Percentiles rank a stretch among this genome's conserved stretches.
phyloP scores from a whole-genome alignment of 2,329 filamentous ascomycete genomes.

The Emericellopsis atlantica region DNA sequence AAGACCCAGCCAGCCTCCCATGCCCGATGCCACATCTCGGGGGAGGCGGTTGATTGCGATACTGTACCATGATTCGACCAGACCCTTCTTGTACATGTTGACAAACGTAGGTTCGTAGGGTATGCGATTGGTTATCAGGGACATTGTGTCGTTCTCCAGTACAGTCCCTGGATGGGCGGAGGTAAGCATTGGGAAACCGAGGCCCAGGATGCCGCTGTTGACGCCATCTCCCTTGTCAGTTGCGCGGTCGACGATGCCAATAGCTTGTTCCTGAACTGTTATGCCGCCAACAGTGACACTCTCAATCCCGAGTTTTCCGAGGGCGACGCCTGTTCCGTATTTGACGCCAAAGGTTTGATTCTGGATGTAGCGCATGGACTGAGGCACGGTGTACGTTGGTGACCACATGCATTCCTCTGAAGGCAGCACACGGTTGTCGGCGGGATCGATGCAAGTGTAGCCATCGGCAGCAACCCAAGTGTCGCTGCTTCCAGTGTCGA shows the following conservation, averaged over 20 bases:
- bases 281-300: conserved; percentile 9
- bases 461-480: no score
- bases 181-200: conserved; percentile 9
- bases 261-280: conserved; percentile 6
- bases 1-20: conserved; percentile 9
- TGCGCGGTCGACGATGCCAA: conserved; percentile 9
- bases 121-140: conserved; percentile 4
- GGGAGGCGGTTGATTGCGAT: conserved; percentile 7
- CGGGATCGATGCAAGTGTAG: no score
- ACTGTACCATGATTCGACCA: conserved; percentile 10
- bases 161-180: conserved; percentile 7
- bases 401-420: no score
- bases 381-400: no score
- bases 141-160: conserved; percentile 2
- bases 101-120: conserved; percentile 7
- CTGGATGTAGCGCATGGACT: no score
- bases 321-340: conserved; percentile 8
- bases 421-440: no score
- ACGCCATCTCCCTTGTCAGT: conserved; percentile 7
- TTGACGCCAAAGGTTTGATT: no score
- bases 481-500: no score
- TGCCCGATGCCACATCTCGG: conserved; percentile 3
- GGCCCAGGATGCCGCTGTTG: conserved; percentile 9
- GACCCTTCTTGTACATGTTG: conserved; percentile 6
- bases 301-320: conserved; percentile 7